Evolutionary conservation across 1,284 basidiomycete species (phyloP).

Genomic region (Ustilago loliicola): DNA sequence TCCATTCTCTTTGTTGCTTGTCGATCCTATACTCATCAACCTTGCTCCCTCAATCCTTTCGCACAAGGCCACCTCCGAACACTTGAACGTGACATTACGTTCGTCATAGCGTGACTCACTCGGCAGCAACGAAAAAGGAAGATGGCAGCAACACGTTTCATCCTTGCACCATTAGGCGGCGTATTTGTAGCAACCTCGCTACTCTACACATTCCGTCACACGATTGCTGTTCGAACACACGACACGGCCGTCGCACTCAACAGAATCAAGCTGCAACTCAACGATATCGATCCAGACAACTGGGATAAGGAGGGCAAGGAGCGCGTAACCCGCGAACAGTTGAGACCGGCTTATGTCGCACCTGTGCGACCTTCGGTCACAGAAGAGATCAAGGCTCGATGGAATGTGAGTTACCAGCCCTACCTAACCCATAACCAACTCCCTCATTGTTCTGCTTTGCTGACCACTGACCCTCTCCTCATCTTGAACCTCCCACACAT

Average conservation of each 20-base stretch:
- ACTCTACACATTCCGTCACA: conserved; percentile 56
- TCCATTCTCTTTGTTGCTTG: background rate
- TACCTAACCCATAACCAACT: conserved; percentile 26
- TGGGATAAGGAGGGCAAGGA: conserved; percentile 51
- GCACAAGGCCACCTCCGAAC: no score
- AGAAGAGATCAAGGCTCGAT: conserved; percentile 55
- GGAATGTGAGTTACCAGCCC: conserved; percentile 28
- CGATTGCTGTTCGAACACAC: conserved; percentile 52
- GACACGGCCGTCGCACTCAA: conserved; percentile 44
- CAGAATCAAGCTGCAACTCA: conserved; percentile 47
- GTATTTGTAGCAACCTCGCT: conserved; percentile 55
- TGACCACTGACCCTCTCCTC: background rate
- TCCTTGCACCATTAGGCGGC: conserved; percentile 47
- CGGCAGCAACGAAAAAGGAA: background rate
- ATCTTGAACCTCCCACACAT: background rate
- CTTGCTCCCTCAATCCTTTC: background rate
- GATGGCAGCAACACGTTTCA: conserved; percentile 47
- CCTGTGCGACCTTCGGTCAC: conserved; percentile 42
- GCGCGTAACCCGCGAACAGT: conserved; percentile 29
- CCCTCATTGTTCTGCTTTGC: no score
- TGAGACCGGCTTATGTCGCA: conserved; percentile 47
- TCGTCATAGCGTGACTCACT: background rate
- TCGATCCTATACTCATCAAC: background rate
- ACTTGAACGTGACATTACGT: no score
- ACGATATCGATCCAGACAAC: conserved; percentile 57